Conservation (phyloP, 2,329 filamentous ascomycete genomes). For the Ophiostoma triangulosporum region DNA sequence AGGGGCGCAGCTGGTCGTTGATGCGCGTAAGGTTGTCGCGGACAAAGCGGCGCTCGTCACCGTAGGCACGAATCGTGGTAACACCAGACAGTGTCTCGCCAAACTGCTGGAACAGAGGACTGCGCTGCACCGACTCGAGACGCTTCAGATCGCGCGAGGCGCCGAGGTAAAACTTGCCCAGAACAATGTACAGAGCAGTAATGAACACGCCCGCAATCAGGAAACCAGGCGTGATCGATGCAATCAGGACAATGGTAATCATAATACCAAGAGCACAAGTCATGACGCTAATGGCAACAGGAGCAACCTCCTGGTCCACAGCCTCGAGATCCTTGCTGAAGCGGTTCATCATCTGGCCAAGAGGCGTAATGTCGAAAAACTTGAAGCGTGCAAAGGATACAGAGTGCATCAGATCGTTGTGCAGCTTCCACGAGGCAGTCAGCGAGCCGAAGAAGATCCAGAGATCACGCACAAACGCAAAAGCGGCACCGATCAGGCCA, state of each 20-base stretch:
- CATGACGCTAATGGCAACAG: constrained; percentile 67
- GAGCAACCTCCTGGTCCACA: constrained; percentile 89
- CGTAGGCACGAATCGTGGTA: constrained; percentile 92
- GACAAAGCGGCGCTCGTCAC: constrained; percentile 85
- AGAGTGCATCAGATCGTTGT: constrained; percentile 61
- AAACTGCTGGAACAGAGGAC: constrained; percentile 94
- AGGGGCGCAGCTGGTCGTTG: constrained; percentile 83
- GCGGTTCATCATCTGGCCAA: constrained; percentile 94
- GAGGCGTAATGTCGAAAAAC: constrained; percentile 92
- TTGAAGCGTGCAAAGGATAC: constrained; percentile 87
- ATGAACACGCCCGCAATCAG: constrained; percentile 79
- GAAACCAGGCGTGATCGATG: constrained; percentile 79
- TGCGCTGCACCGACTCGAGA: constrained; percentile 84
- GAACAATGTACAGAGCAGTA: constrained; percentile 63
- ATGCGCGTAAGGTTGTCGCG: constrained; percentile 79
- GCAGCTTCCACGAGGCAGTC: constrained; percentile 73
- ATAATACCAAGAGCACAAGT: constrained; percentile 53
- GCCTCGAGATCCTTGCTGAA: constrained; percentile 97
- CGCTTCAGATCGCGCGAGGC: constrained; percentile 93
- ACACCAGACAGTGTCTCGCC: constrained; percentile 91
- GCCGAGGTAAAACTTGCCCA: constrained; percentile 78
- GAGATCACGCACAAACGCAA: constrained; percentile 70
- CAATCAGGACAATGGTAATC: constrained; percentile 80
- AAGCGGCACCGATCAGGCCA: constrained; percentile 61
- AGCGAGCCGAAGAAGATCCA: constrained; percentile 90